phyloP scores from a whole-genome alignment of 2,329 filamentous ascomycete species.

The Podosphaera aphanis region DNA sequence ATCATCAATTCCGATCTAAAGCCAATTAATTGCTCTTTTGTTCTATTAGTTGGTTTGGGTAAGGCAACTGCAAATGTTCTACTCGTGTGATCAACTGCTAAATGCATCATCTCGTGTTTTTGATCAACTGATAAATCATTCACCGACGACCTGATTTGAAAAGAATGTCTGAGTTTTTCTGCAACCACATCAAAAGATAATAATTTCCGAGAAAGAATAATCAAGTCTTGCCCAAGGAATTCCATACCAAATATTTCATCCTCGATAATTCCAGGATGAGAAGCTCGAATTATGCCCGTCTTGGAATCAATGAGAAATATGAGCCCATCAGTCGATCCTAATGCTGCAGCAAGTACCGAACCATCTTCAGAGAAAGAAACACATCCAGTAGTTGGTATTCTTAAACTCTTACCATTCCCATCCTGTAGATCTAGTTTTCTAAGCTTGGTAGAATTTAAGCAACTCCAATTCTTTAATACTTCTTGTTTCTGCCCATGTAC shows the following conservation, averaged over 20 bases:
- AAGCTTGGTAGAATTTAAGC: constrained; percentile 32
- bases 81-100: constrained; percentile 46
- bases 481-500: constrained; percentile 33
- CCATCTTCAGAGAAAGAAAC: constrained; percentile 67
- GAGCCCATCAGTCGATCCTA: constrained; percentile 31
- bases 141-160: constrained; percentile 26
- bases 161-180: constrained; percentile 46
- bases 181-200: constrained; percentile 67
- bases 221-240: constrained; percentile 49
- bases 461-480: constrained; percentile 52
- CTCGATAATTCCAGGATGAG: constrained; percentile 42
- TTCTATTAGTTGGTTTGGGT: constrained; percentile 8
- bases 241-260: constrained; percentile 42
- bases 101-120: constrained; percentile 29
- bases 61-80: constrained; percentile 43
- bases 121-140: constrained; percentile 16
- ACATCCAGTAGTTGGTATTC: constrained; percentile 25
- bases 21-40: constrained; percentile 1
- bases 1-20: constrained; percentile 29
- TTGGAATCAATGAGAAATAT: constrained; percentile 57
- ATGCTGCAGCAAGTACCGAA: constrained; percentile 53
- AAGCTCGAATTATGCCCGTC: constrained; percentile 40
- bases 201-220: constrained; percentile 51
- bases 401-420: background rate
- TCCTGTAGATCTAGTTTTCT: constrained; percentile 18